These are phyloP conservation scores for Trifolium subterraneum DNA, from an alignment of 306 rosid genomes.

Conservation along the genomic window DNA sequence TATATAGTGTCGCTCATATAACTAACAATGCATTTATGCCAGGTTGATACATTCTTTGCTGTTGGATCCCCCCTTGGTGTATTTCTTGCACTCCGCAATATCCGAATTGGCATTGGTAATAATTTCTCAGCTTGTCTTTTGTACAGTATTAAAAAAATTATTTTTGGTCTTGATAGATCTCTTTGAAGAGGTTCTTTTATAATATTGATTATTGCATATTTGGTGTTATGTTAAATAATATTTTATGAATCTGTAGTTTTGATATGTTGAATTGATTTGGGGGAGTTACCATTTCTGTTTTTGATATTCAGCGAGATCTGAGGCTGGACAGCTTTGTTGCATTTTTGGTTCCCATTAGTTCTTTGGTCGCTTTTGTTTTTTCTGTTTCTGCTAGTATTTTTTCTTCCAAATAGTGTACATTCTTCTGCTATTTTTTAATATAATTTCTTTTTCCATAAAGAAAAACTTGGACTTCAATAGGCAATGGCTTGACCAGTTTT, in stretches of 20 bases:
- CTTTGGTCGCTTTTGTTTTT: too few relatives aligned
- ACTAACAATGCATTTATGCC: slow-evolving; percentile 38
- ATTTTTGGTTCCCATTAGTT: too few relatives aligned
- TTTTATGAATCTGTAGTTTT: slow-evolving; percentile 19
- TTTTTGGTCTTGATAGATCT: slow-evolving; percentile 30
- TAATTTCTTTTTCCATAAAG: too few relatives aligned
- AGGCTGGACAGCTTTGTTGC: too few relatives aligned
- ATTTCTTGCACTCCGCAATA: slow-evolving; percentile 92
- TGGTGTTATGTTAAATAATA: neutral
- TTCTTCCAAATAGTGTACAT: too few relatives aligned
- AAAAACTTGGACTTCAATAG: too few relatives aligned
- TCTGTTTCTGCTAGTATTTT: too few relatives aligned
- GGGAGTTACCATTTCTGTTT: neutral
- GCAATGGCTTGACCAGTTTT: too few relatives aligned
- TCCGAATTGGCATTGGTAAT: slow-evolving; percentile 89
- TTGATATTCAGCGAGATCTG: too few relatives aligned
- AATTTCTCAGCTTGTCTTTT: slow-evolving; percentile 17
- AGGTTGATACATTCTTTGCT: slow-evolving; percentile 99
- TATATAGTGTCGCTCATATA: slow-evolving; percentile 29
- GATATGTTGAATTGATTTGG: slow-evolving; percentile 5
- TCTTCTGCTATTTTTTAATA: too few relatives aligned
- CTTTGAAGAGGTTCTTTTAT: slow-evolving; percentile 30
- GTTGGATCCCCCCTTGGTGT: slow-evolving; percentile 99
- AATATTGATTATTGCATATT: slow-evolving; percentile 3
- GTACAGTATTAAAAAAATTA: slow-evolving; percentile 29